These are phyloP conservation scores for Melaleuca alternifolia DNA, from an alignment of 345 rosid genomes.

Conservation along the genomic window DNA sequence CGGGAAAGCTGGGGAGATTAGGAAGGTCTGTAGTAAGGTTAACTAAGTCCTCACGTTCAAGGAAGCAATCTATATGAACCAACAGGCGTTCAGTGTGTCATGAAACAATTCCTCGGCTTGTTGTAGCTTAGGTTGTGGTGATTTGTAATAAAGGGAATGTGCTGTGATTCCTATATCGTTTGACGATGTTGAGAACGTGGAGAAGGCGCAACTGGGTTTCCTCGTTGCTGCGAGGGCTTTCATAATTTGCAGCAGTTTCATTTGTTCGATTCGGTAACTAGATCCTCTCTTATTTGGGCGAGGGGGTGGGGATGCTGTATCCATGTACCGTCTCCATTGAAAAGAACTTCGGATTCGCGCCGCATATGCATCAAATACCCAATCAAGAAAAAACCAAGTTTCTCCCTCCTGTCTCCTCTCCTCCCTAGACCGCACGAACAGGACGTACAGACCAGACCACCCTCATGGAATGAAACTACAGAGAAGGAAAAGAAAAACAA, in stretches of 20 bases:
- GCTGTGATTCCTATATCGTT: not conserved
- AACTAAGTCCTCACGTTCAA: not conserved
- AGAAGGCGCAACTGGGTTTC: not conserved
- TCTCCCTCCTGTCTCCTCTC: not conserved
- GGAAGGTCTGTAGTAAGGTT: conserved; percentile 13
- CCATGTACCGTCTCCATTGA: no score
- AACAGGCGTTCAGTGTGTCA: not conserved
- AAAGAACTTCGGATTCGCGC: not conserved
- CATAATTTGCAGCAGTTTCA: not conserved
- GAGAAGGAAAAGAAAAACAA: not conserved
- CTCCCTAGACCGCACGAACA: not conserved
- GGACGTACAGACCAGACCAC: not conserved
- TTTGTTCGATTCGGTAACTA: not conserved
- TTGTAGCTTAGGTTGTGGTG: not conserved
- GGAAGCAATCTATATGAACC: not conserved
- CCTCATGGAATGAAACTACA: not conserved
- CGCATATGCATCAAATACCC: not conserved
- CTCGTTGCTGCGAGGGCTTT: not conserved
- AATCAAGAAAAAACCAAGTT: not conserved
- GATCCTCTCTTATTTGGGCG: not conserved
- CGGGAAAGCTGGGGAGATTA: conserved; percentile 23
- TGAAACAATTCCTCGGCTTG: not conserved
- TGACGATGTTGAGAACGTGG: not conserved
- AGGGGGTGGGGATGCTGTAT: no score
- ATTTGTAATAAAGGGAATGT: not conserved